phyloP scores from a whole-genome alignment of 257 asterid genomes.

The Ilex aquifolium region DNA sequence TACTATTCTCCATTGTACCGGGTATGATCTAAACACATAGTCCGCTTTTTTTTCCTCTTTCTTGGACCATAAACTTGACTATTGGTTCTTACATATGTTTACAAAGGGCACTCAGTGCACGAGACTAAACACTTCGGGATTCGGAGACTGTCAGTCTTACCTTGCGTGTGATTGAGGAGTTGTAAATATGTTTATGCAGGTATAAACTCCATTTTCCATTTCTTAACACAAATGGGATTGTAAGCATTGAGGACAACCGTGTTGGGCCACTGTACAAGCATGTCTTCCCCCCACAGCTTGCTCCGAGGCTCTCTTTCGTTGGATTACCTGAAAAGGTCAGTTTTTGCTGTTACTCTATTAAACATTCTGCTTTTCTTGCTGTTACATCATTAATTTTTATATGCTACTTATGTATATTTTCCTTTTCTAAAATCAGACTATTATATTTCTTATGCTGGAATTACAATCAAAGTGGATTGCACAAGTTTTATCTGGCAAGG shows the following conservation, averaged over 20 bases:
- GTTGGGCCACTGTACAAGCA: constrained; percentile 64
- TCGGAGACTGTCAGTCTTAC: too few species aligned
- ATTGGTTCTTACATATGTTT: background rate
- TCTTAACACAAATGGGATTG: constrained; percentile 46
- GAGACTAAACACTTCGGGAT: too few species aligned
- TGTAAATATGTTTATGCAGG: constrained; percentile 20
- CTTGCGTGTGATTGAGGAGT: too few species aligned
- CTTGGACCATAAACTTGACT: too few species aligned
- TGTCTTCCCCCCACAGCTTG: constrained; percentile 50
- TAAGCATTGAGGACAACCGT: constrained; percentile 42
- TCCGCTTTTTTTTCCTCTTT: background rate
- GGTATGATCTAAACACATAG: background rate
- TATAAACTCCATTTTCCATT: constrained; percentile 43
- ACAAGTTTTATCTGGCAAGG: background rate
- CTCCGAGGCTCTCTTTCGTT: constrained; percentile 54
- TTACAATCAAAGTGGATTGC: background rate
- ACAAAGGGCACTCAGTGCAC: too few species aligned
- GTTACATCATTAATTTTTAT: background rate
- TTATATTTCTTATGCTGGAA: background rate
- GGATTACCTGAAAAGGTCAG: constrained; percentile 41
- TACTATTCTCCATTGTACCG: constrained; percentile 32
- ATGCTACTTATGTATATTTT: too few species aligned
- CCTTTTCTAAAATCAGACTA: background rate
- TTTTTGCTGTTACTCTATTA: background rate
- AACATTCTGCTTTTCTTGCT: background rate